Evolutionary conservation across 1,284 basidiomycete genomes (phyloP).

Genomic region (Cryptococcus deneoformans): DNA sequence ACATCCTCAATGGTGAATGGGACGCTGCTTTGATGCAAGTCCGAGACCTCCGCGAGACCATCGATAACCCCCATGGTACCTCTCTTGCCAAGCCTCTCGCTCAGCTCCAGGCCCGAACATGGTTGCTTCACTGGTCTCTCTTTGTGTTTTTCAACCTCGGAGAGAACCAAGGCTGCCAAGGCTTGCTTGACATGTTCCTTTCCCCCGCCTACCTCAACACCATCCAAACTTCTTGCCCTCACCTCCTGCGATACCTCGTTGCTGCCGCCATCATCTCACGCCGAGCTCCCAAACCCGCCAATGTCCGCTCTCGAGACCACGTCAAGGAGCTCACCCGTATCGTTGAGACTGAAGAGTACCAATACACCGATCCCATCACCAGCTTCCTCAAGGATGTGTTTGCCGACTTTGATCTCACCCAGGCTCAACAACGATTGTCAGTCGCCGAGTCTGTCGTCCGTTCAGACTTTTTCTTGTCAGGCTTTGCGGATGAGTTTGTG

Average conservation of each 20-base stretch:
- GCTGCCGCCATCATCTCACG: constrained; percentile 89
- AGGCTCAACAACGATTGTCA: constrained; percentile 77
- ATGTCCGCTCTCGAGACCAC: constrained; percentile 59
- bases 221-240: constrained; percentile 93
- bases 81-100: constrained; percentile 61
- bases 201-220: constrained; percentile 96
- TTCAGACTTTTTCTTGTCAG: constrained; percentile 91
- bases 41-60: constrained; percentile 84
- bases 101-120: constrained; percentile 91
- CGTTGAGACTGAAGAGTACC: constrained; percentile 89
- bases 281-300: constrained; percentile 54
- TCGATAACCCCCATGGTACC: constrained; percentile 64
- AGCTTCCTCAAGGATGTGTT: constrained; percentile 92
- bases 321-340: constrained; percentile 86
- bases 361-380: constrained; percentile 91
- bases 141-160: constrained; percentile 99
- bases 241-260: constrained; percentile 93
- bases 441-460: constrained; percentile 79
- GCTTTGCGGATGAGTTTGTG: constrained; percentile 88
- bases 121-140: constrained; percentile 97
- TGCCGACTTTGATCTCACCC: constrained; percentile 86
- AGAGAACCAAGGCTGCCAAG: constrained; percentile 70
- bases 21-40: constrained; percentile 90
- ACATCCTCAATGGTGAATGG: constrained; percentile 92
- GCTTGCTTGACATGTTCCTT: constrained; percentile 94